Percentiles rank a stretch among this genome's conserved stretches.
phyloP scores from a whole-genome alignment of 768 basidiomycete species.

The Tephrocybe sp. region DNA sequence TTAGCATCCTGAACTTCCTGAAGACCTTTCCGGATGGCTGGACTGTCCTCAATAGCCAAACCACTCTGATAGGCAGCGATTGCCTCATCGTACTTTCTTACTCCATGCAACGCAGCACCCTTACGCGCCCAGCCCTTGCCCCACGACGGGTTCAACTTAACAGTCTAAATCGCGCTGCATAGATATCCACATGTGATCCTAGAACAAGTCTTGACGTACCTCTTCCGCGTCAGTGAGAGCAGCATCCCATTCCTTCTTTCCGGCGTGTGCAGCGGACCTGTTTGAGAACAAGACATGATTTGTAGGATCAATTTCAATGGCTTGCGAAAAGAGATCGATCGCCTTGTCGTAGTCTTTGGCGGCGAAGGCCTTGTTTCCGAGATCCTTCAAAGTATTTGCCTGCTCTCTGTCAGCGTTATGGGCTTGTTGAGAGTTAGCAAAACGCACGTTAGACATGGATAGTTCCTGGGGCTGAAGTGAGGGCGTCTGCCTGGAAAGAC shows the following conservation, averaged over 20 bases:
- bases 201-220: constrained; percentile 44
- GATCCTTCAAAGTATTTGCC: constrained; percentile 76
- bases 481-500: constrained; percentile 12
- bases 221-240: constrained; percentile 90
- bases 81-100: constrained; percentile 76
- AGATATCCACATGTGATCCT: constrained; percentile 12
- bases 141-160: constrained; percentile 80
- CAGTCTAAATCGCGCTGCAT: constrained; percentile 51
- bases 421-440: neutral
- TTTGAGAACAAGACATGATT: constrained; percentile 95
- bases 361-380: constrained; percentile 94
- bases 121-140: constrained; percentile 90
- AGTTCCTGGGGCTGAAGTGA: constrained; percentile 22
- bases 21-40: constrained; percentile 82
- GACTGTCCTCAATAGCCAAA: constrained; percentile 78
- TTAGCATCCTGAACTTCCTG: constrained; percentile 87
- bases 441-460: constrained; percentile 45
- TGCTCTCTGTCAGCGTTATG: constrained; percentile 14
- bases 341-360: constrained; percentile 92
- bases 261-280: constrained; percentile 87
- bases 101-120: constrained; percentile 91
- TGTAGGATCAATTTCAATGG: constrained; percentile 76
- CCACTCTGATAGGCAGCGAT: constrained; percentile 83
- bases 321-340: constrained; percentile 79
- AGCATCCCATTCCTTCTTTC: constrained; percentile 72